Conservation (phyloP, 2,329 filamentous ascomycete species). For the Microdochium nivale region DNA sequence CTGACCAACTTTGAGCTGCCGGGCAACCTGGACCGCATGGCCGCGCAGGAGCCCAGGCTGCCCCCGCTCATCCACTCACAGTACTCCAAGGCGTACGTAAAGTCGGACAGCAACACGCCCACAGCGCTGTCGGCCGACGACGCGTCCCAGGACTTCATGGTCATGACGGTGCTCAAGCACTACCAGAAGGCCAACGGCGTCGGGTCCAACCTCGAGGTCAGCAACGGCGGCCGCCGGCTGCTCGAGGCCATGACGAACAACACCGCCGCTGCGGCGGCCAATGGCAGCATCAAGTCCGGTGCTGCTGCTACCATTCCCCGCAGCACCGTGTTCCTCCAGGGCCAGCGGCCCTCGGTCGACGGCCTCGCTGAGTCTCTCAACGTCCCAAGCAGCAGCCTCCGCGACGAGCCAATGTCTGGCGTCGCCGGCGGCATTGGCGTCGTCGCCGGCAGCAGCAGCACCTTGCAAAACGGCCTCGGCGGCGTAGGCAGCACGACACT, state of each 20-base stretch:
- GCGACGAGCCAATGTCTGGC: conserved; percentile 29
- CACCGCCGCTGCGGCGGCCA: conserved; percentile 26
- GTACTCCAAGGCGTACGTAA: conserved; percentile 49
- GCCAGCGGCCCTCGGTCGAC: conserved; percentile 37
- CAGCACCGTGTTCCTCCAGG: conserved; percentile 36
- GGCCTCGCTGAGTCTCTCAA: conserved; percentile 40
- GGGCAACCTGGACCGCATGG: conserved; percentile 47
- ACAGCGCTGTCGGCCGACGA: conserved; percentile 41
- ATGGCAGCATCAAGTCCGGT: conserved; percentile 28
- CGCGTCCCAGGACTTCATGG: conserved; percentile 43
- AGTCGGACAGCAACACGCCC: conserved; percentile 48
- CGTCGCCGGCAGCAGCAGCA: conserved; percentile 10
- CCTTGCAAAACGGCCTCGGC: background rate
- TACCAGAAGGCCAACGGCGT: conserved; percentile 45
- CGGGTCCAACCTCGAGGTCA: conserved; percentile 46
- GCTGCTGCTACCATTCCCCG: conserved; percentile 28
- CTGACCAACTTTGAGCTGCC: conserved; percentile 51
- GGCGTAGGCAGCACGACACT: too few species aligned
- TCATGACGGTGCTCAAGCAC: conserved; percentile 49
- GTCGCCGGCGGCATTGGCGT: conserved; percentile 15
- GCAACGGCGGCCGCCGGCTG: conserved; percentile 43
- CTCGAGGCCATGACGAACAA: conserved; percentile 37
- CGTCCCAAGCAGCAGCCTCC: conserved; percentile 33
- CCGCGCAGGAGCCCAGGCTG: conserved; percentile 48
- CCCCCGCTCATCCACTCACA: conserved; percentile 47